Evolutionary conservation across 2,329 filamentous ascomycete genomes (phyloP).

Genomic region (Xylariomycetidae sp.): DNA sequence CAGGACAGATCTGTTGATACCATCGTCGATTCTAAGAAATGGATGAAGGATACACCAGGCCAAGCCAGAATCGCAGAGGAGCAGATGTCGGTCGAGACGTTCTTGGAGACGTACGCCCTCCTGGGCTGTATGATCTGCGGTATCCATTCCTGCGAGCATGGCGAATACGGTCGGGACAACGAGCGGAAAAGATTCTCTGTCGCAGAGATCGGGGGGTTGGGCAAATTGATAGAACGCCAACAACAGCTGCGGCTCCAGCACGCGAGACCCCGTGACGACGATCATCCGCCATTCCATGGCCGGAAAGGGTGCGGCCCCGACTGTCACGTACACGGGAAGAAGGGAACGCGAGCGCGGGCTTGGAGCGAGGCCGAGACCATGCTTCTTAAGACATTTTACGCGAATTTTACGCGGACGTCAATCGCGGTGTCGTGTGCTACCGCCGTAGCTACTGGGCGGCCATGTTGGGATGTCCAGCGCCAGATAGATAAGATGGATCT

Average conservation of each 20-base stretch:
- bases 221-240: constrained; percentile 27
- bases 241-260: constrained; percentile 22
- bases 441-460: constrained; percentile 42
- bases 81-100: constrained; percentile 36
- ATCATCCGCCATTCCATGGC: constrained; percentile 8
- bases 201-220: constrained; percentile 33
- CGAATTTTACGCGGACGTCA: constrained; percentile 36
- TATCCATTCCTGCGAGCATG: constrained; percentile 56
- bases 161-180: constrained; percentile 49
- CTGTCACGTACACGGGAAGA: constrained; percentile 36
- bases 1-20: constrained; percentile 49
- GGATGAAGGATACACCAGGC: constrained; percentile 38
- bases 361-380: constrained; percentile 46
- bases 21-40: constrained; percentile 47
- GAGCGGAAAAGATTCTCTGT: constrained; percentile 49
- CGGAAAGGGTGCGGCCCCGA: background rate
- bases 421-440: constrained; percentile 43
- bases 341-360: constrained; percentile 25
- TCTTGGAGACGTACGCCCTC: constrained; percentile 48
- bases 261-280: constrained; percentile 23
- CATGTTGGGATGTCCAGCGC: constrained; percentile 46
- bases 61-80: constrained; percentile 30
- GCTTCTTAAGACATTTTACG: constrained; percentile 41
- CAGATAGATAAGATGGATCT: constrained; percentile 36
- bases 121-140: constrained; percentile 55